phyloP scores from a whole-genome alignment of 2,329 filamentous ascomycete genomes.

The Sporothrix euskadiensis region DNA sequence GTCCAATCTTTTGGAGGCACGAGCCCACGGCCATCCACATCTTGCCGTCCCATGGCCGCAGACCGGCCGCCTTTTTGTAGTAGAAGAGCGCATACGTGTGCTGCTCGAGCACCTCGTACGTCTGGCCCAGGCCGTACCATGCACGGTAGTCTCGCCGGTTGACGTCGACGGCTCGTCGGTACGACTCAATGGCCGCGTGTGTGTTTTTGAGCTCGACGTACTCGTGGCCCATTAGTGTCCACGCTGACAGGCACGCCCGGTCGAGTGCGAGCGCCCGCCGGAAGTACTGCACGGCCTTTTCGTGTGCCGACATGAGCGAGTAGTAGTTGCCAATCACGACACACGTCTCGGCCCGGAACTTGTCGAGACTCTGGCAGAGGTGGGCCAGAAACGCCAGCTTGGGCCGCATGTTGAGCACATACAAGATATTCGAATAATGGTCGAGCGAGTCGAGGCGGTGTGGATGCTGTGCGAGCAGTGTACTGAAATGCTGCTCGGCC shows the following conservation, averaged over 20 bases:
- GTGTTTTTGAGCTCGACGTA: conserved; percentile 99
- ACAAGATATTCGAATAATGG: conserved; percentile 96
- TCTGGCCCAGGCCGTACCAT: conserved; percentile 96
- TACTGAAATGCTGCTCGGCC: conserved; percentile 69
- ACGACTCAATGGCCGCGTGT: conserved; percentile 95
- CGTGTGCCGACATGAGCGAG: conserved; percentile 87
- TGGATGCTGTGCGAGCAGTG: conserved; percentile 73
- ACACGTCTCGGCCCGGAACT: conserved; percentile 94
- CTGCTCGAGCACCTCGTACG: conserved; percentile 97
- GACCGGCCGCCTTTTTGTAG: conserved; percentile 89
- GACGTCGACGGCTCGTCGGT: conserved; percentile 90
- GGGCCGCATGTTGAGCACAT: conserved; percentile 83
- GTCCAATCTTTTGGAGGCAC: conserved; percentile 86
- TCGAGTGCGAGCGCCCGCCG: conserved; percentile 88
- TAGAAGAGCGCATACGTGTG: conserved; percentile 97
- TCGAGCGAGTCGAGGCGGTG: conserved; percentile 84
- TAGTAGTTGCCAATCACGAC: conserved; percentile 98
- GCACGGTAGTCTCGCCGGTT: conserved; percentile 95
- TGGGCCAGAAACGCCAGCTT: conserved; percentile 93
- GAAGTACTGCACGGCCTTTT: conserved; percentile 98
- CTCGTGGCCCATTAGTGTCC: conserved; percentile 98
- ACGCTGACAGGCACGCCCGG: conserved; percentile 86
- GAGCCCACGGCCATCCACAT: conserved; percentile 98
- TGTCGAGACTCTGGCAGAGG: conserved; percentile 86
- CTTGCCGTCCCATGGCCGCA: conserved; percentile 95